Percentiles rank a stretch among this genome's conserved stretches.
Conservation (phyloP, 2,329 filamentous ascomycete species). For the Calonectria montana region DNA sequence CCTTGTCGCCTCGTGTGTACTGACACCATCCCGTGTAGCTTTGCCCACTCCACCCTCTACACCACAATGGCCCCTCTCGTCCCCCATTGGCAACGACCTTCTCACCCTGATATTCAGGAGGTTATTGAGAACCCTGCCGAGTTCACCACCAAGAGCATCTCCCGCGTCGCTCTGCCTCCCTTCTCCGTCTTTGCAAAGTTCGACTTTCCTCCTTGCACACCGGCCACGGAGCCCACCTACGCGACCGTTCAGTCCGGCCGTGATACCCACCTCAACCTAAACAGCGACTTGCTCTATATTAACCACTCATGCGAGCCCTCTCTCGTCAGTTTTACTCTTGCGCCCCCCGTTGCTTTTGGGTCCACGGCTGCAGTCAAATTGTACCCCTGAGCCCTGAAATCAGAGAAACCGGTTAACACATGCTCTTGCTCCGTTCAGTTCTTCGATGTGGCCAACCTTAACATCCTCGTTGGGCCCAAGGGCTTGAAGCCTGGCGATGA, state of each 20-base stretch:
- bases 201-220: slow-evolving; percentile 70
- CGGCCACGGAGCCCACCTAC: slow-evolving; percentile 68
- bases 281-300: slow-evolving; percentile 75
- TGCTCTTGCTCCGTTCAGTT: slow-evolving; percentile 54
- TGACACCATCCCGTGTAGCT: slow-evolving; percentile 14
- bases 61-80: slow-evolving; percentile 65
- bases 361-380: slow-evolving; percentile 5
- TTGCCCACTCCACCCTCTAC: slow-evolving; percentile 12
- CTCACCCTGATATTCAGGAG: slow-evolving; percentile 68
- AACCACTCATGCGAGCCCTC: slow-evolving; percentile 77
- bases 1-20: background rate
- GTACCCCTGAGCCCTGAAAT: background rate
- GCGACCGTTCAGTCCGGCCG: slow-evolving; percentile 71
- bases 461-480: slow-evolving; percentile 67
- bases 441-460: slow-evolving; percentile 68
- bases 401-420: slow-evolving; percentile 21
- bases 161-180: slow-evolving; percentile 65
- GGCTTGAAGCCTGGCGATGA: slow-evolving; percentile 68
- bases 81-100: slow-evolving; percentile 70
- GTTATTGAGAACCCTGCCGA: slow-evolving; percentile 65
- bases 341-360: background rate
- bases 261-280: slow-evolving; percentile 69
- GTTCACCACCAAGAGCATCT: slow-evolving; percentile 71
- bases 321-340: slow-evolving; percentile 61
- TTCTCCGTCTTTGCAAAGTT: slow-evolving; percentile 76